Evolutionary conservation across 345 rosid species (phyloP), one percentile per base, ranked within the genome.

Genomic region (Citrus glauca): DNA sequence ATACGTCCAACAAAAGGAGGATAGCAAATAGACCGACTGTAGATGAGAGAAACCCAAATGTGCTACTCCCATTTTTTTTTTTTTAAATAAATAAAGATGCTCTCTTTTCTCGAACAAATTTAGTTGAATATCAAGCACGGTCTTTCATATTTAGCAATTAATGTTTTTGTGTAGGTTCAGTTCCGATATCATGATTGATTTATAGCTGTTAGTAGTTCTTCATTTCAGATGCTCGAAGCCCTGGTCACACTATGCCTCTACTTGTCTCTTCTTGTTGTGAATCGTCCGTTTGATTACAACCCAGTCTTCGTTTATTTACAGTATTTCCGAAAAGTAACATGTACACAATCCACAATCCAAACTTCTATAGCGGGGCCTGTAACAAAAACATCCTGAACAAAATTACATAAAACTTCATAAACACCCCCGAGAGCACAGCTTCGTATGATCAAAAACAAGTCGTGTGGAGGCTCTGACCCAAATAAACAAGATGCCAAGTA

Each of bases 401-500:
- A 65, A 65, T 37, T 17, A 16, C 9, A 65, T 2, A 3, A 2
- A 7, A 6, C 69, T 32, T 32, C 68, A 64, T 17, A 64, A 30
- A 17, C 35, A 64, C 40, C 68, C 9, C 35, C 40, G 9, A 17
- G 11, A 32, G 14, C 22, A 17, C 33, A 33, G 57, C 57, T 53
- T 65, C 22, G 2, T 19, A 30, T 8, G 22, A 37, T 53, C 28
- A 5, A 19, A 22, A 45, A 27, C 89, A 86, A 8, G 71, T 73
- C n/a, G 10, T 9, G n/a, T 78, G 69, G 5, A 91, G 87, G 40
- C 85, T 60, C 64, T 85, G 91, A 60, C 90, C 88, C 7, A 93
- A 76, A 81, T 90, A 85, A 28, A 90, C 92, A 14, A 90, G 88
- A 71, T 91, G 92, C 90, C 92, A 92, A 0, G 88, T 85, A 6